phyloP scores from a whole-genome alignment of 2,329 filamentous ascomycete species.

The Diaporthe sp. region DNA sequence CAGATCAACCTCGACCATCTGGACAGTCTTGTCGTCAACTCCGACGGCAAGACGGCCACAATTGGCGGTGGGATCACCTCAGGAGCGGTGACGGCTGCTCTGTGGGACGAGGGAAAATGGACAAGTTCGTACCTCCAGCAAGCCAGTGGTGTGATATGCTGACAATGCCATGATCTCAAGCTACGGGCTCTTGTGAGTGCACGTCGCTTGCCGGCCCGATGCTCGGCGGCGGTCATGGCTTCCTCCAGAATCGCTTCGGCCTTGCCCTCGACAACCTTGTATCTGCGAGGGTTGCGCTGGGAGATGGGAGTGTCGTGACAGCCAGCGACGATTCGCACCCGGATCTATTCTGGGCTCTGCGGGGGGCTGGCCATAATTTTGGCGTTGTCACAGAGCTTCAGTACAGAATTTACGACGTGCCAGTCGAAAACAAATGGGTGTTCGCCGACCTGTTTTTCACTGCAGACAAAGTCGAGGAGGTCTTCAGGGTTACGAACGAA shows the following conservation, averaged over 20 bases:
- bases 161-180: slow-evolving; percentile 41
- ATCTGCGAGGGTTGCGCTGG: slow-evolving; percentile 14
- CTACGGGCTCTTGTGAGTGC: slow-evolving; percentile 67
- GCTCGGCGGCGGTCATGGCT: slow-evolving; percentile 29
- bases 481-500: slow-evolving; percentile 13
- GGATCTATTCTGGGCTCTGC: slow-evolving; percentile 62
- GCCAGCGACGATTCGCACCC: slow-evolving; percentile 27
- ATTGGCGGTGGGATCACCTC: slow-evolving; percentile 63
- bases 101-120: slow-evolving; percentile 66
- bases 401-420: slow-evolving; percentile 15
- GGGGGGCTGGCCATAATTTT: slow-evolving; percentile 45
- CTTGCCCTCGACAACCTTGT: slow-evolving; percentile 17
- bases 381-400: slow-evolving; percentile 13
- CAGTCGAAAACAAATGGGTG: neutral
- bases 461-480: slow-evolving; percentile 17
- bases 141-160: neutral
- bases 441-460: slow-evolving; percentile 25
- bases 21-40: slow-evolving; percentile 55
- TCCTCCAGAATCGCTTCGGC: slow-evolving; percentile 17
- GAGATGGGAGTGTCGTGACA: slow-evolving; percentile 14
- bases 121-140: neutral
- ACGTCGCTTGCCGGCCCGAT: slow-evolving; percentile 56
- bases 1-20: slow-evolving; percentile 63
- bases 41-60: slow-evolving; percentile 60
- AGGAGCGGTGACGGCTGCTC: slow-evolving; percentile 59